Evolutionary conservation across 345 rosid species (phyloP), one percentile per base, ranked within the genome.

Genomic region (Mangifera indica): DNA sequence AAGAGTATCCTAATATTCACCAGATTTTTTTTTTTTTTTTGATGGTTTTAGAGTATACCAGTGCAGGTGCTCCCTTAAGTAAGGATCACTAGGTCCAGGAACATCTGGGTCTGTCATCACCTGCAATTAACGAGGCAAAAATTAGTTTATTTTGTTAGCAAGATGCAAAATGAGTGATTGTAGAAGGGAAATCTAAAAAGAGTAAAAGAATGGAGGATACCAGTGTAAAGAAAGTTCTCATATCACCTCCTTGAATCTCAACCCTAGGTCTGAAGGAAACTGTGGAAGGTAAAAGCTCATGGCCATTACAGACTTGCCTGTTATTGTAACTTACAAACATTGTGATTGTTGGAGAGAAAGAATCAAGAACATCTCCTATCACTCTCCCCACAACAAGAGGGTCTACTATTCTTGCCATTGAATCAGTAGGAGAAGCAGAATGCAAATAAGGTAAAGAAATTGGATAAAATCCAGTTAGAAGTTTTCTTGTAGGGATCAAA

Each of bases 61-160:
- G 72, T 88, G 92, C 46, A 88, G 79, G 74, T 88, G 88, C 67
- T 88, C 92, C 75, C 82, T 86, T 14, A 79, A 68, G 70, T 71
- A 88, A 53, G 93, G 93, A 75, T 88, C 88, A 76, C 90, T 86
- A 63, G 93, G 93, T 61, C 93, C 87, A 54, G 93, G 93, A 69
- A 81, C 88, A 81, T 88, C 93, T 7, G 93, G 93, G 74, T 88
- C 93, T 15, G 85, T 68, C 93, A 88, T 83, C 45, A 88, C 85
- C 92, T 87, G 76, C 24, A 79, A 62, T 34, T 63, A 40, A 57
- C 12, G 45, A 14, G 40, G 24, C 18, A 71, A 53, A 40, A 20
- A 34, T 22, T 18, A 37, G 7, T 37, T 37, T 37, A 0, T 65
- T 49, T 17, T 11, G 40, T 56, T 56, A 26, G 57, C 15, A 17